A percentile compares a stretch with the other conserved stretches of the same genome.
Conservation (phyloP, 2,329 filamentous ascomycete species). For the Hymenoscyphus salicellus region DNA sequence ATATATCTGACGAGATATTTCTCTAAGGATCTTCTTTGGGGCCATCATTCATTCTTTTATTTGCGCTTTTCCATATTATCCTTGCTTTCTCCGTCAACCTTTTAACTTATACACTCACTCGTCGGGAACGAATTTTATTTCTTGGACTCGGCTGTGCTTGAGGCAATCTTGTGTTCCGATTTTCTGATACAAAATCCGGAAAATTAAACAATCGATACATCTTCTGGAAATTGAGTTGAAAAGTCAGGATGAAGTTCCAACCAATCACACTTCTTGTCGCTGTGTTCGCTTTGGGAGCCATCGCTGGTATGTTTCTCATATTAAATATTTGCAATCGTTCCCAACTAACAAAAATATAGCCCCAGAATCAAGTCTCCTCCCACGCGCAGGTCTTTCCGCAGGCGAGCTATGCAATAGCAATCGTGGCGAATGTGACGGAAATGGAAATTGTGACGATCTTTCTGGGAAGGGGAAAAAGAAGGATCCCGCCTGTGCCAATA, state of each 20-base stretch:
- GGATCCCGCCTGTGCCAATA: neutral
- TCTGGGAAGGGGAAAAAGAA: neutral
- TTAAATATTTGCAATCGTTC: neutral
- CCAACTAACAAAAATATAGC: neutral
- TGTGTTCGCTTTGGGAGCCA: neutral
- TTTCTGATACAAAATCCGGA: neutral
- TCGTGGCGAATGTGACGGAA: neutral
- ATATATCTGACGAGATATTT: conserved; percentile 1
- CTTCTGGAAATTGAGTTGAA: neutral
- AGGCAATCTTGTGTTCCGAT: too few species aligned
- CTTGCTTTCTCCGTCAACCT: neutral
- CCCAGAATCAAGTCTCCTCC: neutral
- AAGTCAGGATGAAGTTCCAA: neutral
- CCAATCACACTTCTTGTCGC: neutral
- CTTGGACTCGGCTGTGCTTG: neutral
- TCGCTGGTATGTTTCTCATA: neutral
- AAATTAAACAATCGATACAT: neutral
- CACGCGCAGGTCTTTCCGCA: neutral
- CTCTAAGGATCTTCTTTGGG: neutral
- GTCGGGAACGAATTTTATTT: neutral
- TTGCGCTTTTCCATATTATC: neutral
- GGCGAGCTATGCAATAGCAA: neutral
- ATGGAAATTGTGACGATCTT: neutral
- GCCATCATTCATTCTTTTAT: neutral
- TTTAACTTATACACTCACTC: neutral